A percentile compares a stretch with the other conserved stretches of the same genome.
Conservation (phyloP, 805 yeast genomes). For the Sungouiozyma ichnusensis region DNA sequence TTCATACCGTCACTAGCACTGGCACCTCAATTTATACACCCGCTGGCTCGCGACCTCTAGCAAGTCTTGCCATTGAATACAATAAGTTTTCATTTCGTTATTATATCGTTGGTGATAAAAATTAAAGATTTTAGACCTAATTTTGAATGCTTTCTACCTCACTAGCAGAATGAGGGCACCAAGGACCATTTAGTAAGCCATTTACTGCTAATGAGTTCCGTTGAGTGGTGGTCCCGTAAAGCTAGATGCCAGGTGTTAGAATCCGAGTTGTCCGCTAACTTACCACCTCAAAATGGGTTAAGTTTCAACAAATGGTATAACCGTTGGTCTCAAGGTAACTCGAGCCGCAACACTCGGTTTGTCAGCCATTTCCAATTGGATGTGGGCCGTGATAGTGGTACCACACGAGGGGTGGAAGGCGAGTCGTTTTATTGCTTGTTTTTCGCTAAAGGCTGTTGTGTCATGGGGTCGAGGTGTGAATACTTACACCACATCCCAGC, state of each 20-base stretch:
- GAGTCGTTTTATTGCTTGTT: slow-evolving; percentile 63
- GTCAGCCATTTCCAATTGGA: slow-evolving; percentile 52
- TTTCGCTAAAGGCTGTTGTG: slow-evolving; percentile 85
- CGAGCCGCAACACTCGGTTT: slow-evolving; percentile 24
- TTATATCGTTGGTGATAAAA: too few relatives aligned
- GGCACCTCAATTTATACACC: too few relatives aligned
- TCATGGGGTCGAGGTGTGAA: slow-evolving; percentile 63
- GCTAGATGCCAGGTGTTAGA: slow-evolving; percentile 74
- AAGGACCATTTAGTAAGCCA: background rate
- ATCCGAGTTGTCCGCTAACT: slow-evolving; percentile 38
- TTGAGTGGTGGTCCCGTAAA: slow-evolving; percentile 30
- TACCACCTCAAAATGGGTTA: slow-evolving; percentile 73
- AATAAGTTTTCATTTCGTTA: background rate
- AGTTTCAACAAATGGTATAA: slow-evolving; percentile 81
- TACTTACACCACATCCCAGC: slow-evolving; percentile 71
- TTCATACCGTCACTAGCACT: too few relatives aligned
- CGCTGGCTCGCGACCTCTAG: too few relatives aligned
- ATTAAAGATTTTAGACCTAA: too few relatives aligned
- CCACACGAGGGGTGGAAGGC: slow-evolving; percentile 43
- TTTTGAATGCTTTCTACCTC: too few relatives aligned
- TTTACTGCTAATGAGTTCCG: background rate
- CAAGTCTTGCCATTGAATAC: too few relatives aligned
- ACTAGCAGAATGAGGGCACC: background rate
- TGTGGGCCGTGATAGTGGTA: slow-evolving; percentile 57
- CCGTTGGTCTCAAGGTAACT: slow-evolving; percentile 59